Evolutionary conservation across 2,329 filamentous ascomycete genomes (phyloP).

Genomic region (Mollisiaceae sp.): DNA sequence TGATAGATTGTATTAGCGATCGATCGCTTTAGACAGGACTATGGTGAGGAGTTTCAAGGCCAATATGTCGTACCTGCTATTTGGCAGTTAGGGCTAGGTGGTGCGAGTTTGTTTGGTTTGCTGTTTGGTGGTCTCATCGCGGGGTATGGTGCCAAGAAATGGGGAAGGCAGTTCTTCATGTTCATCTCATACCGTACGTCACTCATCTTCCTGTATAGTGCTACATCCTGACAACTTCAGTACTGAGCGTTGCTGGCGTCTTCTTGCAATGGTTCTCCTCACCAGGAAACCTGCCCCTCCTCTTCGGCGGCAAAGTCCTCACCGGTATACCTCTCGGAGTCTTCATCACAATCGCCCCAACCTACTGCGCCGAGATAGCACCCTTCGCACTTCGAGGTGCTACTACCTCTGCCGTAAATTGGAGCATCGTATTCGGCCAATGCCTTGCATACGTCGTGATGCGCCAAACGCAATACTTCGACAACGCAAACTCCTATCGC

Average conservation of each 20-base stretch:
- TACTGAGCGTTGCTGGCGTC: conserved; percentile 30
- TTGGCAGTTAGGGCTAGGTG: conserved; percentile 32
- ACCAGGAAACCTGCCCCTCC: conserved; percentile 46
- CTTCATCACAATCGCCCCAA: conserved; percentile 49
- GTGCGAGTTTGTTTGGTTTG: conserved; percentile 27
- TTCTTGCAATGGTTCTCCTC: conserved; percentile 31
- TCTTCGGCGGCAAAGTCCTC: conserved; percentile 53
- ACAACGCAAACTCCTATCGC: conserved; percentile 45
- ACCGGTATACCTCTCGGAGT: conserved; percentile 56
- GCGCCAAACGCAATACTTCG: conserved; percentile 45
- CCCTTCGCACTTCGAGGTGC: conserved; percentile 32
- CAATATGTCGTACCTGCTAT: conserved; percentile 30
- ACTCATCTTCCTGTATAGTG: background rate
- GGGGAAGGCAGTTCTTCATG: conserved; percentile 33
- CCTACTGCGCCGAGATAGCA: conserved; percentile 34
- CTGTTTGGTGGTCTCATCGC: conserved; percentile 29
- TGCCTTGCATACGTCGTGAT: conserved; percentile 33
- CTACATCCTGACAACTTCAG: conserved; percentile 11
- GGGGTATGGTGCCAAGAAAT: conserved; percentile 28
- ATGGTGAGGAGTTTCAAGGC: conserved; percentile 25
- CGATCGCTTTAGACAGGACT: conserved; percentile 31
- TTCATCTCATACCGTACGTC: conserved; percentile 28
- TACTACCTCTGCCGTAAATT: conserved; percentile 33
- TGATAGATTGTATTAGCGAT: conserved; percentile 33
- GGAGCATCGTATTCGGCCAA: conserved; percentile 34